phyloP scores from a whole-genome alignment of 495 filamentous ascomycete genomes.

The Filosporella fistucella region DNA sequence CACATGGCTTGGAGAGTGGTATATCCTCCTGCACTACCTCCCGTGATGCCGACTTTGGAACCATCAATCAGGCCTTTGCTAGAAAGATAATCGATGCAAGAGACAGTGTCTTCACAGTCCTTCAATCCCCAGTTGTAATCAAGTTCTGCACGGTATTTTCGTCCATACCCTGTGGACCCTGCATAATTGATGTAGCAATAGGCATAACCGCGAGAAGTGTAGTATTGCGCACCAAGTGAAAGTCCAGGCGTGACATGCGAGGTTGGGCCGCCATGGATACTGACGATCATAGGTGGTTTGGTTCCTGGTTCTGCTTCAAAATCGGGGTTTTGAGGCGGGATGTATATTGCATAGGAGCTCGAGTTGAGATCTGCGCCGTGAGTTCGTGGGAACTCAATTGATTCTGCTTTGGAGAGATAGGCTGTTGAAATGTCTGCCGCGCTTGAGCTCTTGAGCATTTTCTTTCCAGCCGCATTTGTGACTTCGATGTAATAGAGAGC shows the following conservation, averaged over 20 bases:
- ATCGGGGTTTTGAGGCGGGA: constrained; percentile 38
- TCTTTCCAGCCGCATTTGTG: constrained; percentile 2
- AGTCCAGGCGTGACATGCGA: constrained; percentile 27
- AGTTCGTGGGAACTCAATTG: constrained; percentile 31
- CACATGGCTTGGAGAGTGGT: constrained; percentile 36
- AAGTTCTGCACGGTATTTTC: constrained; percentile 39
- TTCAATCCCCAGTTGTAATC: constrained; percentile 38
- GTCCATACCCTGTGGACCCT: constrained; percentile 43
- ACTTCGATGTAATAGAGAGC: constrained; percentile 14
- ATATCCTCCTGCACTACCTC: constrained; percentile 45
- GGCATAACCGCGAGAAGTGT: constrained; percentile 46
- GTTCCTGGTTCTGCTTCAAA: constrained; percentile 25
- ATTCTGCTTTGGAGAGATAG: constrained; percentile 28
- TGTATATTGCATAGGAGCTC: constrained; percentile 37
- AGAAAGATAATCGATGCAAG: constrained; percentile 36
- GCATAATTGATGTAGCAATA: constrained; percentile 43
- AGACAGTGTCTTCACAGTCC: constrained; percentile 40
- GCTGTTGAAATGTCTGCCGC: constrained; percentile 17
- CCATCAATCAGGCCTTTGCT: constrained; percentile 29
- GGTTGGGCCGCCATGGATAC: constrained; percentile 47
- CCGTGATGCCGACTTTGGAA: constrained; percentile 38
- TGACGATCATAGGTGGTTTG: constrained; percentile 42
- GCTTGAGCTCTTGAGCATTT: constrained; percentile 11
- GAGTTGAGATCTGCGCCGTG: constrained; percentile 18
- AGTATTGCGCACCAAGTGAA: constrained; percentile 39